Base-by-base conservation (phyloP, 495 filamentous ascomycete species). In the Durotheca rogersii region DNA sequence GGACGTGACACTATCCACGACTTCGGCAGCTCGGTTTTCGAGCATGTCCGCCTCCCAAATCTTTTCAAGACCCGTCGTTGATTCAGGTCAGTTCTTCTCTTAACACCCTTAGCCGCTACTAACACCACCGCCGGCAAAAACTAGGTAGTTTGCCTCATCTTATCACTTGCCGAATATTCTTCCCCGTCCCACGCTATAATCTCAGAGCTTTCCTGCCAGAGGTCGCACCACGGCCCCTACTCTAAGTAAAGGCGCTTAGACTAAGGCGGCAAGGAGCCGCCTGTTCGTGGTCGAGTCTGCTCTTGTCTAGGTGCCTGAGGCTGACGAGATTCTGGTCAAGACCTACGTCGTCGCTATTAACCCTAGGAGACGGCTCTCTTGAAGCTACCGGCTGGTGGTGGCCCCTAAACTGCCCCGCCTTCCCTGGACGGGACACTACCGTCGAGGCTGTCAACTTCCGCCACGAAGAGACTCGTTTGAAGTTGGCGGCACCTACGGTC, bases 391-490 rank as follows among this genome's bases (percentile, higher is more conserved):
- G 61, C 19, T 66, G 37, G 61, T 66, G 37, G 61, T 61, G 37
- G 19, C 43, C 49, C 35, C 47, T 61, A 2, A 65, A 64, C 1
- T 81, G 76, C 35, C 81, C 81, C 0, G 51, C 60, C 17, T 66
- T 81, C 35, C 61, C 82, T 2, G 81, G 83, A 25, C 58, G 58
- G 45, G 82, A 83, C 46, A 60, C 76, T 27, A 64, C 67, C 11
- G 68, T 84, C 5, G 61, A 65, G 15, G 67, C 60, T 7, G 67
- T 78, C 29, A 79, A 79, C 19, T 36, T 47, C 4, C 61, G 31
- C 6, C n/a, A n/a, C n/a, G n/a, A n/a, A 73, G 74, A 14, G 69
- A 61, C 14, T 35, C 43, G 1, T 79, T 81, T 61, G 69, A 73
- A 29, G 33, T 53, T 1, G 74, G 77, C 7, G 73, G 76, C 41